Percentiles rank a stretch among this genome's conserved stretches.
Conservation (phyloP, 75 land plant genomes). For the Picea sitchensis region DNA sequence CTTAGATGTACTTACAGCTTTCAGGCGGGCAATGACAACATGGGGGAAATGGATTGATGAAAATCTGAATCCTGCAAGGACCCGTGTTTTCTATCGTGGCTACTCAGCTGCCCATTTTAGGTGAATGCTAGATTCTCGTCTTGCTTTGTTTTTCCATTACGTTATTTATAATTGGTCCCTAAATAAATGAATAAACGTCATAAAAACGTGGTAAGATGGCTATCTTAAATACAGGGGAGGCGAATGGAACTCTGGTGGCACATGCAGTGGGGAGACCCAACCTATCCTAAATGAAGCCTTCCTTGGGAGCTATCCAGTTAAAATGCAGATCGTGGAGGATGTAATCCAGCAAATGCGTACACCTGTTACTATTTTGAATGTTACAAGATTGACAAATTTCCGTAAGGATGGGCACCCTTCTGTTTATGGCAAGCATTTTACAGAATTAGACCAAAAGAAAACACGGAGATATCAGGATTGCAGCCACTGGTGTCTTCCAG, state of each 20-base stretch:
- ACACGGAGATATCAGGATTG: slow-evolving; percentile 46
- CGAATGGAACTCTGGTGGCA: slow-evolving; percentile 85
- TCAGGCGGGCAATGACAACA: slow-evolving; percentile 53
- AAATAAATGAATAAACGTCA: not conserved
- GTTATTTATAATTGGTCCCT: not conserved
- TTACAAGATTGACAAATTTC: slow-evolving; percentile 62
- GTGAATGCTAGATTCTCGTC: slow-evolving; percentile 17
- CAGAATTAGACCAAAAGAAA: not conserved
- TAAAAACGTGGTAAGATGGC: not conserved
- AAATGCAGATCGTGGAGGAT: slow-evolving; percentile 68
- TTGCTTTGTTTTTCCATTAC: not conserved
- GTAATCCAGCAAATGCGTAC: slow-evolving; percentile 51
- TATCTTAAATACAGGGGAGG: slow-evolving; percentile 48
- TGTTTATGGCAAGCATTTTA: slow-evolving; percentile 26
- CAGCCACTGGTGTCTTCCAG: slow-evolving; percentile 96
- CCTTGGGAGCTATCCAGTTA: slow-evolving; percentile 51
- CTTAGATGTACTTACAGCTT: slow-evolving; percentile 73
- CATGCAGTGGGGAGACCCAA: slow-evolving; percentile 58
- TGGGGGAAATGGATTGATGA: slow-evolving; percentile 80
- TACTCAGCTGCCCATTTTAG: slow-evolving; percentile 88
- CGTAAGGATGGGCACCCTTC: slow-evolving; percentile 86
- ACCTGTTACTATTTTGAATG: slow-evolving; percentile 67
- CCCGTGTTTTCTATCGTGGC: slow-evolving; percentile 64
- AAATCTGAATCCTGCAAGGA: slow-evolving; percentile 37
- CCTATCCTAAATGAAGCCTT: slow-evolving; percentile 40